phyloP scores from a whole-genome alignment of 805 yeast genomes.

The Jamesozyma piceae region DNA sequence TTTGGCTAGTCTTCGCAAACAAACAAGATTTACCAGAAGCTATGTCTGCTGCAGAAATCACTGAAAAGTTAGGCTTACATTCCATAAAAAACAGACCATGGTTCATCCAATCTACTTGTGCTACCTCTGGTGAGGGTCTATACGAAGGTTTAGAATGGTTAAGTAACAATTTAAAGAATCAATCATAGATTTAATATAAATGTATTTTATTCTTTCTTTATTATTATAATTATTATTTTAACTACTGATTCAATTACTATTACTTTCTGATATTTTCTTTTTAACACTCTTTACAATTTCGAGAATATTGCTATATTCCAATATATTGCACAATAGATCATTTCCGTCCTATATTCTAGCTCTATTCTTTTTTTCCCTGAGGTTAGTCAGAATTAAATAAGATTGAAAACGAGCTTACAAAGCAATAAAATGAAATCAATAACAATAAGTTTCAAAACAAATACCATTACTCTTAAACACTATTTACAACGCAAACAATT shows the following conservation, averaged over 20 bases:
- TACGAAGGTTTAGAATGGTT: constrained; percentile 98
- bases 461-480: too few relatives aligned
- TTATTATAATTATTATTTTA: neutral
- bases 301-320: neutral
- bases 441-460: too few relatives aligned
- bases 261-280: neutral
- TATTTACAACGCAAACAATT: too few relatives aligned
- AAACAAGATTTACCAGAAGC: constrained; percentile 99
- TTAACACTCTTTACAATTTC: too few relatives aligned
- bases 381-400: too few relatives aligned
- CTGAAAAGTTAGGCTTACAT: constrained; percentile 93
- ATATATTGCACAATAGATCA: too few relatives aligned
- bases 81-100: constrained; percentile 98
- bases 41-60: constrained; percentile 97
- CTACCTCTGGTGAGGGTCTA: constrained; percentile 98
- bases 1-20: constrained; percentile 91
- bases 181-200: constrained; percentile 27
- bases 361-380: too few relatives aligned
- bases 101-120: constrained; percentile 98
- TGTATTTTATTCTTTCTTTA: neutral
- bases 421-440: too few relatives aligned
- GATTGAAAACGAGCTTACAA: too few relatives aligned
- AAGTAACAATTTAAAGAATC: constrained; percentile 78
- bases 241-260: neutral
- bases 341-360: too few relatives aligned